Conservation (phyloP, 495 filamentous ascomycete species). For the Aspergillus nidulans region DNA sequence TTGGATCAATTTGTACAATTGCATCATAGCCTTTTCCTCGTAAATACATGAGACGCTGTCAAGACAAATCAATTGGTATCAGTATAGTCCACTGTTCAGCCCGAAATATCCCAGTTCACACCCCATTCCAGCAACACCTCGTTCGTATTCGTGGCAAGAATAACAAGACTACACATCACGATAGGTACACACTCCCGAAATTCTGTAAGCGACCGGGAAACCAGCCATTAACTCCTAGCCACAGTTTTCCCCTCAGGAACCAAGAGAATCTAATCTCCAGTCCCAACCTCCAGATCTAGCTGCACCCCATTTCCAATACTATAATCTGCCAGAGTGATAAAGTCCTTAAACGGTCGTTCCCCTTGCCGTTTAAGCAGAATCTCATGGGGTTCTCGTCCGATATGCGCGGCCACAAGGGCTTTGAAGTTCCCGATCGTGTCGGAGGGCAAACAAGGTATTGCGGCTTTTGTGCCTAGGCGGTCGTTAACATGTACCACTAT, state of each 20-base stretch:
- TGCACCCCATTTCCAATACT: slow-evolving; percentile 48
- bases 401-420: slow-evolving; percentile 77
- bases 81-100: not conserved
- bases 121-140: too few relatives aligned
- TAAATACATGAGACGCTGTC: not conserved
- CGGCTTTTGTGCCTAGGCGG: slow-evolving; percentile 82
- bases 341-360: slow-evolving; percentile 86
- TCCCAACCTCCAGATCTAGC: slow-evolving; percentile 18
- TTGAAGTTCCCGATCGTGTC: slow-evolving; percentile 85
- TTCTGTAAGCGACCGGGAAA: too few relatives aligned
- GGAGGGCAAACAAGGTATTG: slow-evolving; percentile 77
- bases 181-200: too few relatives aligned
- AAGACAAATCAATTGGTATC: not conserved
- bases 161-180: too few relatives aligned
- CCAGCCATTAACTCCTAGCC: not conserved
- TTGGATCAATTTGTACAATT: not conserved
- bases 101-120: too few relatives aligned
- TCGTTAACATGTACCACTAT: slow-evolving; percentile 92
- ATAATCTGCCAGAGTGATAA: slow-evolving; percentile 82
- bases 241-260: not conserved
- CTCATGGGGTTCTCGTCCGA: slow-evolving; percentile 83
- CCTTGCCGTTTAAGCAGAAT: slow-evolving; percentile 89
- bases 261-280: slow-evolving; percentile 8
- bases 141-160: too few relatives aligned
- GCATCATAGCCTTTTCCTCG: not conserved